These are phyloP conservation scores for Ogataea pini DNA, from an alignment of 805 yeast genomes.

Conservation along the genomic window DNA sequence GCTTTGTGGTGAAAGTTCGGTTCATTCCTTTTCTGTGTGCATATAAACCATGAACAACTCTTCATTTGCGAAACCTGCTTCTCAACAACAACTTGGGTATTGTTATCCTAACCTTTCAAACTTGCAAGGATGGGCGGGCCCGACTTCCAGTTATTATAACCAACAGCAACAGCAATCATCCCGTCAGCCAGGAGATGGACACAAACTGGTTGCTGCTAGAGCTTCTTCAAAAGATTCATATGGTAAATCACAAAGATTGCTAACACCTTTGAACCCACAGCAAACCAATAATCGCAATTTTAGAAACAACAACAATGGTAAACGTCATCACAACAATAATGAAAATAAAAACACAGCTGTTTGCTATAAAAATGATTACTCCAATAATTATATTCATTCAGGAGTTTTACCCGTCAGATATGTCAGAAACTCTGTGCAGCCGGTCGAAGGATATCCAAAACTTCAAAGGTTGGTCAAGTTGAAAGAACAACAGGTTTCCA, in stretches of 20 bases:
- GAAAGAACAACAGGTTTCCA: constrained; percentile 57
- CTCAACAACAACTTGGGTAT: constrained; percentile 4
- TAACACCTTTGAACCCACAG: constrained; percentile 15
- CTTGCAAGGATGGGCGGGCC: constrained; percentile 13
- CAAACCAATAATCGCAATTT: constrained; percentile 10
- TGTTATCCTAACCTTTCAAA: constrained; percentile 7
- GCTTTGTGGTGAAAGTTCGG: background rate
- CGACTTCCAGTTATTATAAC: constrained; percentile 5
- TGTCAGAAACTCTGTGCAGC: constrained; percentile 64
- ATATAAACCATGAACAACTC: constrained; percentile 14
- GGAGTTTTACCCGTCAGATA: constrained; percentile 61
- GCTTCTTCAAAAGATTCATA: constrained; percentile 22
- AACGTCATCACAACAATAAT: constrained; percentile 14
- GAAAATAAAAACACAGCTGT: constrained; percentile 13
- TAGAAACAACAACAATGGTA: constrained; percentile 11
- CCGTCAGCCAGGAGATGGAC: constrained; percentile 27
- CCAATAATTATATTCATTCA: constrained; percentile 65
- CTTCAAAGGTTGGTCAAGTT: constrained; percentile 65
- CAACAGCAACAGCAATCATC: constrained; percentile 10
- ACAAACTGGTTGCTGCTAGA: constrained; percentile 25
- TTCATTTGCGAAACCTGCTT: constrained; percentile 13
- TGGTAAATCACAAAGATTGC: constrained; percentile 12
- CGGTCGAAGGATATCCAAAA: constrained; percentile 86
- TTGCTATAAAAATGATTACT: constrained; percentile 65
- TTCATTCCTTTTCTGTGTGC: background rate